A percentile compares a stretch with the other conserved stretches of the same genome.
Evolutionary conservation across 768 basidiomycete genomes (phyloP).

Genomic region (Russula sp.): DNA sequence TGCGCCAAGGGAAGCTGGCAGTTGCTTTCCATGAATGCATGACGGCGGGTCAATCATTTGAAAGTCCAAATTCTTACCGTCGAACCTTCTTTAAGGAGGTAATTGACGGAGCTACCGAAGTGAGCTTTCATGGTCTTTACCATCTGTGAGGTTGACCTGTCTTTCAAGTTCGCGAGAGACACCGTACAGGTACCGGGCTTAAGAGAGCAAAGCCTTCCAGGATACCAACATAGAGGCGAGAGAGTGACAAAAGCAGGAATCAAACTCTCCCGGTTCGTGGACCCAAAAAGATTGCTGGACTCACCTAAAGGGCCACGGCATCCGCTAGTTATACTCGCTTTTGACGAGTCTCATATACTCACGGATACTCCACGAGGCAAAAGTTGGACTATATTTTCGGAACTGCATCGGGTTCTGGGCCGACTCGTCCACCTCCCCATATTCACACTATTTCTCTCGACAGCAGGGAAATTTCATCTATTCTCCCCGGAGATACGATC

Average conservation of each 20-base stretch:
- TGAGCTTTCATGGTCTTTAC: neutral
- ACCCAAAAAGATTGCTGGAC: neutral
- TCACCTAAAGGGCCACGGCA: neutral
- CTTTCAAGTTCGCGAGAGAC: neutral
- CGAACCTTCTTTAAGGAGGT: neutral
- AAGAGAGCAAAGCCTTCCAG: neutral
- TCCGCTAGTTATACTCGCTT: neutral
- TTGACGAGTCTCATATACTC: neutral
- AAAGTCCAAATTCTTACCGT: neutral
- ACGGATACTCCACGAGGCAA: neutral
- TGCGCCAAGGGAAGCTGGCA: neutral
- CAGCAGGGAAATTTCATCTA: neutral
- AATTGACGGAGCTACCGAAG: neutral
- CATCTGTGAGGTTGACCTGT: neutral
- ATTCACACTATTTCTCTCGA: conserved; percentile 1
- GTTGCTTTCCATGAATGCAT: neutral
- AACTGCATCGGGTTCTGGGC: neutral
- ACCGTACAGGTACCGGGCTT: neutral
- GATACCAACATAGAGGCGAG: neutral
- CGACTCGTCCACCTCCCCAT: neutral
- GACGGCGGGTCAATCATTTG: neutral
- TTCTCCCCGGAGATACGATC: neutral
- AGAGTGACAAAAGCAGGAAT: neutral
- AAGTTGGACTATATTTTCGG: too few relatives aligned
- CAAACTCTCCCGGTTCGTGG: neutral